Conservation (phyloP, 2,329 filamentous ascomycete species). For the Alternaria angustiovoidea region DNA sequence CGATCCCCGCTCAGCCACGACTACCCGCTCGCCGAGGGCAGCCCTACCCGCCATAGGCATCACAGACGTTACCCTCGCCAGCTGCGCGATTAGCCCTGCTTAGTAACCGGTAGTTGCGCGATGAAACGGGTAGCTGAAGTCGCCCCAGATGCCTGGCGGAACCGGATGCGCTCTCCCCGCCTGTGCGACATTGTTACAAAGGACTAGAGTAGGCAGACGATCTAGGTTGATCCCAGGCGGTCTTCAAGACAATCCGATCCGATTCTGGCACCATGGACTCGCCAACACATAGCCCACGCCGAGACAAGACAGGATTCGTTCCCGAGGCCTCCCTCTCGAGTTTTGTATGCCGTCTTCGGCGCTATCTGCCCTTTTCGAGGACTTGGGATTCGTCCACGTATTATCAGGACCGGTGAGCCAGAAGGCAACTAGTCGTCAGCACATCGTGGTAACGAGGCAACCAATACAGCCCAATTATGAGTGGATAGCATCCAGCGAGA, state of each 20-base stretch:
- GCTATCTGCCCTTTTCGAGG: neutral
- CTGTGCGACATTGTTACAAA: neutral
- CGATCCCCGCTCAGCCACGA: neutral
- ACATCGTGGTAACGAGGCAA: neutral
- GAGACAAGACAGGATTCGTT: neutral
- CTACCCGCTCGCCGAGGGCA: neutral
- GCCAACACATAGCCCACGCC: neutral
- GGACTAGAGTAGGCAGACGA: neutral
- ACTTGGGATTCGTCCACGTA: neutral
- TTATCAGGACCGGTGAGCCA: neutral
- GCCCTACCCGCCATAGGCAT: neutral
- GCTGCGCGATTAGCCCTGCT: neutral
- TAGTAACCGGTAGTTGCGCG: neutral
- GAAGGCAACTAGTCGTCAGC: neutral
- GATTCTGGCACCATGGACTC: neutral
- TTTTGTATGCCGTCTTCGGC: neutral
- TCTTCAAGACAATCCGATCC: neutral
- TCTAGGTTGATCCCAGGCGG: neutral
- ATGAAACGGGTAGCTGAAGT: neutral
- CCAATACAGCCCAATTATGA: neutral
- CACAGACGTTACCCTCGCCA: neutral
- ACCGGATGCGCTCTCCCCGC: neutral
- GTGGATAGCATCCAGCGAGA: neutral
- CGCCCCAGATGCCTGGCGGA: neutral
- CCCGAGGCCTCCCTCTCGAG: neutral